Conservation (phyloP, 1,139 yeast genomes). For the Entelexis sorbosivorans region DNA sequence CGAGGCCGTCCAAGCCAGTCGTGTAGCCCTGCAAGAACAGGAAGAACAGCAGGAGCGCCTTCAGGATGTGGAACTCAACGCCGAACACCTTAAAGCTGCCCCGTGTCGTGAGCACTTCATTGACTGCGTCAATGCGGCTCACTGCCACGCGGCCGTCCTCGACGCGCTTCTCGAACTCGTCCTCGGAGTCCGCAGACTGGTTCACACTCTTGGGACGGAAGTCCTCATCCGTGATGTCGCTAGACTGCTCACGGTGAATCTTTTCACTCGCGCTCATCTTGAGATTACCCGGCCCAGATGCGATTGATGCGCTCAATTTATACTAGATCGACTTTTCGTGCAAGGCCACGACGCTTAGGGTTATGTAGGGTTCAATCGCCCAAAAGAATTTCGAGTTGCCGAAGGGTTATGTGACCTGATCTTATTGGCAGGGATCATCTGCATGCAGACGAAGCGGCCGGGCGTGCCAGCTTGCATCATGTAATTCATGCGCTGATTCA, state of each 20-base stretch:
- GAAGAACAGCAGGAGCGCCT: constrained; percentile 36
- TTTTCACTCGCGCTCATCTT: background rate
- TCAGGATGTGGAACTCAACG: constrained; percentile 1
- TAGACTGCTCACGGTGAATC: background rate
- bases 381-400: background rate
- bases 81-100: constrained; percentile 7
- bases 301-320: background rate
- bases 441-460: background rate
- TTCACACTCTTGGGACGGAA: constrained; percentile 28
- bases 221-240: background rate
- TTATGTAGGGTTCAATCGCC: background rate
- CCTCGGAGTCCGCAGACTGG: constrained; percentile 33
- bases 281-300: background rate
- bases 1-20: constrained; percentile 53
- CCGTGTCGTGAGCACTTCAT: constrained; percentile 1
- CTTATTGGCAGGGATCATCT: background rate
- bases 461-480: background rate
- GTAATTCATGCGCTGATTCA: constrained; percentile 1
- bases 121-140: constrained; percentile 12
- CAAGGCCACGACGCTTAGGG: background rate
- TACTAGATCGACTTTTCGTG: background rate
- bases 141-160: constrained; percentile 10
- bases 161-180: background rate
- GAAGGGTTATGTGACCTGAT: background rate
- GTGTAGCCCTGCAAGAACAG: constrained; percentile 53